Evolutionary conservation across 1,284 basidiomycete genomes (phyloP).

Genomic region (Marasmius oreades): DNA sequence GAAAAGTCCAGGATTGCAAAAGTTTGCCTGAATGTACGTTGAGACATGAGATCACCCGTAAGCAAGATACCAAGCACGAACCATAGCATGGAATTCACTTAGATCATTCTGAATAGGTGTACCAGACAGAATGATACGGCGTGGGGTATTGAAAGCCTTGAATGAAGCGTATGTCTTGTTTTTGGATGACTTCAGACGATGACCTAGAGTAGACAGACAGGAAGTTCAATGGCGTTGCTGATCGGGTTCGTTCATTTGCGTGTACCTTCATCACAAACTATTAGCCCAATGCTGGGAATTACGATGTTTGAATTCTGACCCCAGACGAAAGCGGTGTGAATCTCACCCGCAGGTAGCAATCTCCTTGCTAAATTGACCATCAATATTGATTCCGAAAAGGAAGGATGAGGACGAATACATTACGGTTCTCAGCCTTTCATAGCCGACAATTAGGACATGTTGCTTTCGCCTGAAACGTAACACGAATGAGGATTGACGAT

Average conservation of each 20-base stretch:
- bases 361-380: constrained; percentile 42
- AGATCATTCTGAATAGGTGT: constrained; percentile 98
- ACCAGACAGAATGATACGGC: constrained; percentile 88
- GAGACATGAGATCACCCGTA: neutral
- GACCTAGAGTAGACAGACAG: constrained; percentile 68
- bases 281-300: constrained; percentile 78
- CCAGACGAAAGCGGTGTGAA: neutral
- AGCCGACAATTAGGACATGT: constrained; percentile 92
- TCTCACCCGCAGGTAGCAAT: constrained; percentile 62
- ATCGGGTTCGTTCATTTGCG: constrained; percentile 11
- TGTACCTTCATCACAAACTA: constrained; percentile 94
- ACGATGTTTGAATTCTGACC: constrained; percentile 30
- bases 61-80: constrained; percentile 29
- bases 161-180: constrained; percentile 94
- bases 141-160: constrained; percentile 68
- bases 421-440: constrained; percentile 84
- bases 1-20: constrained; percentile 89
- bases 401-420: constrained; percentile 53
- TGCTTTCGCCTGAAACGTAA: constrained; percentile 49
- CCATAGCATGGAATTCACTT: constrained; percentile 95
- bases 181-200: constrained; percentile 89
- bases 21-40: constrained; percentile 63
- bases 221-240: neutral
- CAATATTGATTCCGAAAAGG: neutral
- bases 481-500: constrained; percentile 4